These are phyloP conservation scores for Penicillium bialowiezense DNA, from an alignment of 495 filamentous ascomycete species.

Conservation along the genomic window DNA sequence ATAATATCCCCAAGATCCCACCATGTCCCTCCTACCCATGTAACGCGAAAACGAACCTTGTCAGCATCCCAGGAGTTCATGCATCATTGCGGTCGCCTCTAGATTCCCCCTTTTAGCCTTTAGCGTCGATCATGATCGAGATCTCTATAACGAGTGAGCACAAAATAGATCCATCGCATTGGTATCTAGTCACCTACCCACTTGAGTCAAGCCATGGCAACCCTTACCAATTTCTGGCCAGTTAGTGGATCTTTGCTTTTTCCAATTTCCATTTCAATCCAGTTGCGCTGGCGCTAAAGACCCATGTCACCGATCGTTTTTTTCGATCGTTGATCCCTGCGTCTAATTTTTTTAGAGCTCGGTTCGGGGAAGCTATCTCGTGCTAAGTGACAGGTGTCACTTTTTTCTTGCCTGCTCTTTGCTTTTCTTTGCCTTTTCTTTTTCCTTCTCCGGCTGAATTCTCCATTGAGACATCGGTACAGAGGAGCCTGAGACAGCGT, in stretches of 20 bases:
- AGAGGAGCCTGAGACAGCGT: slow-evolving; percentile 13
- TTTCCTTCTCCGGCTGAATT: neutral
- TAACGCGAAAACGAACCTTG: slow-evolving; percentile 4
- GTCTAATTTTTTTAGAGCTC: slow-evolving; percentile 11
- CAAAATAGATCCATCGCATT: neutral
- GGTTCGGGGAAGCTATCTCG: slow-evolving; percentile 2
- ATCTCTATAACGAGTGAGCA: neutral
- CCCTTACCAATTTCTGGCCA: neutral
- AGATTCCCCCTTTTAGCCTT: slow-evolving; percentile 9
- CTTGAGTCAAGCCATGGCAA: neutral
- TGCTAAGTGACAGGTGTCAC: slow-evolving; percentile 29
- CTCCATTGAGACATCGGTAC: slow-evolving; percentile 6
- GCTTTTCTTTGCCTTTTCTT: slow-evolving; percentile 11
- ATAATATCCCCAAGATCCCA: neutral
- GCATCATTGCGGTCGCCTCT: slow-evolving; percentile 9
- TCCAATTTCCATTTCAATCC: slow-evolving; percentile 23
- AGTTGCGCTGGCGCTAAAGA: slow-evolving; percentile 23
- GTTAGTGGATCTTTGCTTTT: slow-evolving; percentile 21
- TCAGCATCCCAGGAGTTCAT: slow-evolving; percentile 16
- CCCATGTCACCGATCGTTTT: slow-evolving; percentile 23
- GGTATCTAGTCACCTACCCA: neutral
- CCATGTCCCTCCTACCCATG: neutral
- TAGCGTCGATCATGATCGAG: slow-evolving; percentile 4
- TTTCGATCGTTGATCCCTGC: slow-evolving; percentile 16
- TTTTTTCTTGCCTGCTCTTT: neutral